Percentiles rank a stretch among this genome's conserved stretches.
Conservation (phyloP, 371 early-diverging fungal genomes). For the Mucor lusitanicus region DNA sequence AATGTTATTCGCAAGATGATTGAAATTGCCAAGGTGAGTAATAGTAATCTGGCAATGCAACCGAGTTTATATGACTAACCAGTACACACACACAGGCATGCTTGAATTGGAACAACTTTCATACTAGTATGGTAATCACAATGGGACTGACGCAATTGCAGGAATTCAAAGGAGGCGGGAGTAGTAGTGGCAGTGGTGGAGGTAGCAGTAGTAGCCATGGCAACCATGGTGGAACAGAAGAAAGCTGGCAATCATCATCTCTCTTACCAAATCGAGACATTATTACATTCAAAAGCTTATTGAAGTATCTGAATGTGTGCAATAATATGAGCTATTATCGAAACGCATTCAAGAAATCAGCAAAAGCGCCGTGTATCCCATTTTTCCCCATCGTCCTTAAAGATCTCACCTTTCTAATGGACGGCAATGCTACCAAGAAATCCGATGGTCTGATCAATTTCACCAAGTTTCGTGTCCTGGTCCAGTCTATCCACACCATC, state of each 20-base stretch:
- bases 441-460: conserved; percentile 31
- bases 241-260: conserved; percentile 25
- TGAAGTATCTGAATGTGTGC: conserved; percentile 36
- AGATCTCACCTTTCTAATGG: conserved; percentile 47
- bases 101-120: conserved; percentile 46
- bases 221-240: neutral
- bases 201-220: neutral
- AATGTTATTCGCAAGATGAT: conserved; percentile 34
- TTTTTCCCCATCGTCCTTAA: conserved; percentile 49
- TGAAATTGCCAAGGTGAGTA: conserved; percentile 42
- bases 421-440: conserved; percentile 31
- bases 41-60: neutral
- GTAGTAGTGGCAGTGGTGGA: neutral
- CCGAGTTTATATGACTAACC: neutral
- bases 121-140: conserved; percentile 47
- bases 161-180: neutral
- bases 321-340: conserved; percentile 49
- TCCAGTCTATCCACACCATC: conserved; percentile 25
- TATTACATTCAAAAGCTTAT: conserved; percentile 19
- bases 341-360: conserved; percentile 30
- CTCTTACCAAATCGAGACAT: conserved; percentile 32
- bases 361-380: conserved; percentile 41
- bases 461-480: conserved; percentile 36
- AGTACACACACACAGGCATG: conserved; percentile 22
- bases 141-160: conserved; percentile 30